Evolutionary conservation across 2,329 filamentous ascomycete species (phyloP).

Genomic region (Aspergillus thermomutatus): DNA sequence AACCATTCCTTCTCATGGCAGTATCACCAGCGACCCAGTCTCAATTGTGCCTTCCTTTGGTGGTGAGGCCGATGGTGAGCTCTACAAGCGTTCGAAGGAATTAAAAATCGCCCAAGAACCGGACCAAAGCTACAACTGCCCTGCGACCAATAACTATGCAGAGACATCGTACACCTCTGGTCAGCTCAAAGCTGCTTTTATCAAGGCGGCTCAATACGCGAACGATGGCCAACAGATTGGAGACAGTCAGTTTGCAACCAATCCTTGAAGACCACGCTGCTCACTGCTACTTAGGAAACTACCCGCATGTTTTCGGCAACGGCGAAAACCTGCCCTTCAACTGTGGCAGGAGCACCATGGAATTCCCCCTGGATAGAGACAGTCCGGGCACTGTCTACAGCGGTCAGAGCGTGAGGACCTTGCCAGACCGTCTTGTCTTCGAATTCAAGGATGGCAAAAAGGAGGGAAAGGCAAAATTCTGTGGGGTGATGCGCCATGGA

Average conservation of each 20-base stretch:
- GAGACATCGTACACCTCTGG: background rate
- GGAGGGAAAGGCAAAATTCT: background rate
- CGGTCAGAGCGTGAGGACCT: background rate
- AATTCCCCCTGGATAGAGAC: background rate
- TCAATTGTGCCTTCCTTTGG: background rate
- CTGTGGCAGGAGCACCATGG: background rate
- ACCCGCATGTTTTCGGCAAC: background rate
- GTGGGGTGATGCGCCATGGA: slow-evolving; percentile 1
- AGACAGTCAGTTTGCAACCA: background rate
- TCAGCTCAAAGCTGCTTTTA: background rate
- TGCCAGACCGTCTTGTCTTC: background rate
- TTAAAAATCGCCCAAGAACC: background rate
- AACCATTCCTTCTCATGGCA: background rate
- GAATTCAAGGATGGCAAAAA: background rate
- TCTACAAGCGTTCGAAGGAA: background rate
- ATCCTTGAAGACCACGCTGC: background rate
- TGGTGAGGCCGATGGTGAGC: background rate
- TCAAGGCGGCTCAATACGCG: background rate
- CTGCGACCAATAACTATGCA: background rate
- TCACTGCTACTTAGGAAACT: background rate
- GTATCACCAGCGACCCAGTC: background rate
- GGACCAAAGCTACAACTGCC: background rate
- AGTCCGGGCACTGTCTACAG: background rate
- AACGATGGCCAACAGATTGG: background rate
- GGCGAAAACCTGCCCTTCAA: background rate